Conservation (phyloP, 257 asterid genomes). For the Solanum pimpinellifolium region DNA sequence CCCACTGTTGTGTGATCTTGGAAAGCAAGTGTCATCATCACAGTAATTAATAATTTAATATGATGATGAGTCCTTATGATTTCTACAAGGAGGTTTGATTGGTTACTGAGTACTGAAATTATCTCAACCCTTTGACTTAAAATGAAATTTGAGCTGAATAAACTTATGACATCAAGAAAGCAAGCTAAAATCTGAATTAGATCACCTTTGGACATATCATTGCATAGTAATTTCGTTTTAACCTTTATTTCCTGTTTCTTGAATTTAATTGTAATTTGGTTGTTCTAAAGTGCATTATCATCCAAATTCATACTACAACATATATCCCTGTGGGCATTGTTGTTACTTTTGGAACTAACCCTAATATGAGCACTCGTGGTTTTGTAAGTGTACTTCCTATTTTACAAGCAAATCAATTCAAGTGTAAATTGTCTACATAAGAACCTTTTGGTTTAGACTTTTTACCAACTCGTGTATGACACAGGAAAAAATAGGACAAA, state of each 20-base stretch:
- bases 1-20: neutral
- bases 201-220: neutral
- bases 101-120: neutral
- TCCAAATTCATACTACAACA: neutral
- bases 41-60: neutral
- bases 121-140: neutral
- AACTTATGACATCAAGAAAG: neutral
- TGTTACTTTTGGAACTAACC: neutral
- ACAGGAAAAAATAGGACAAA: neutral
- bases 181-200: neutral
- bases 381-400: neutral
- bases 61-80: neutral
- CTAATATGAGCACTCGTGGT: neutral
- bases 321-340: neutral
- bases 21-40: neutral
- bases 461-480: neutral
- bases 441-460: neutral
- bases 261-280: neutral
- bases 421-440: neutral
- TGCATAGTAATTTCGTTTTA: neutral
- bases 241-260: neutral
- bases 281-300: neutral
- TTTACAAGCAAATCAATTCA: neutral
- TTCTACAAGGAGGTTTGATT: neutral
- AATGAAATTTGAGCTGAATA: neutral